Evolutionary conservation across 1,139 yeast species (phyloP), one percentile per base, ranked within the genome.

Genomic region (Candida pseudoviswanathii): DNA sequence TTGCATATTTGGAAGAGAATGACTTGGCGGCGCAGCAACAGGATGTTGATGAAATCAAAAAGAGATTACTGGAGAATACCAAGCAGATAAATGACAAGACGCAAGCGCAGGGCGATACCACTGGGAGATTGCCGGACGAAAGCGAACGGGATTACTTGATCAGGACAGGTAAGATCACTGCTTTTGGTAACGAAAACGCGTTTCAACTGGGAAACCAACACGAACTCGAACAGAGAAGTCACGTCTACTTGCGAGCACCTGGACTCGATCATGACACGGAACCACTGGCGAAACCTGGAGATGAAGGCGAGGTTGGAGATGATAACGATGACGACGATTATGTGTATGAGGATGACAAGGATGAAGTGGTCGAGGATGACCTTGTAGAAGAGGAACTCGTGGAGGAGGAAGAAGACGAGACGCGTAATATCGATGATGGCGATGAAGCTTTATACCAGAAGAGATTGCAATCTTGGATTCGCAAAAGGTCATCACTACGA

Each of bases 131-230:
- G 5, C 82, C 87, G 0, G 88, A 81, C 24, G 99, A 94, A 62
- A 69, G 89, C 0, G 89, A 88, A 58, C 82, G 82, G 50, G 98
- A 92, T 48, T 94, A 70, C 62, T 73, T 94, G 54, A 81, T 94
- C 0, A 75, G 99, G 55, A 92, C 92, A 0, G 99, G 99, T 39
- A 86, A 90, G 63, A 84, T 91, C 50, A 94, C 99, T 0, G 99
- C 99, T 0, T 94, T 94, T 72, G 96, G 97, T 8, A 83, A 82
- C 40, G 74, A 82, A 21, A 75, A 78, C 34, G 82, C 80, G 4
- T 89, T 89, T 54, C 68, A 63, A 39, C 67, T 63, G 44, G 64
- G 54, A 7, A 60, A 59, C n/a, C 54, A 46, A 1, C 37, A 32
- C 3, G 50, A 45, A 3, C 48, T 43, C 3, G 50, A 51, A 41